Evolutionary conservation across 176 grass and related monocot genomes (phyloP).

Genomic region (barley (Hordeum vulgare)): MorexV3_pseudomolecules_assembly NC_058524.1:11244484-11244983

Average conservation of each 20-base stretch:
- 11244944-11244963: not conserved
- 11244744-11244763: not conserved
- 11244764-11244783: not conserved
- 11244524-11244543: not conserved
- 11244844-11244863: not conserved
- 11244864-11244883: not conserved
- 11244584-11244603: conserved; percentile 95
- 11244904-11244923: not conserved
- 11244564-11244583: conserved; percentile 58
- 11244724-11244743: not conserved
- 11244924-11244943: not conserved
- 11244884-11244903: not conserved
- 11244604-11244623: conserved; percentile 66
- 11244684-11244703: conserved; percentile 6
- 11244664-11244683: conserved; percentile 40
- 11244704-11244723: not conserved
- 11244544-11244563: conserved; percentile 6
- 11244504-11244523: conserved; percentile 9
- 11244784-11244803: not conserved
- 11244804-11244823: not conserved
- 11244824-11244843: not conserved
- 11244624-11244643: conserved; percentile 51
- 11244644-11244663: conserved; percentile 81
- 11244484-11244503: conserved; percentile 58
- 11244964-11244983: not conserved